Evolutionary conservation across 495 filamentous ascomycete genomes (phyloP).

Genomic region (Amorphotheca resinae): DNA sequence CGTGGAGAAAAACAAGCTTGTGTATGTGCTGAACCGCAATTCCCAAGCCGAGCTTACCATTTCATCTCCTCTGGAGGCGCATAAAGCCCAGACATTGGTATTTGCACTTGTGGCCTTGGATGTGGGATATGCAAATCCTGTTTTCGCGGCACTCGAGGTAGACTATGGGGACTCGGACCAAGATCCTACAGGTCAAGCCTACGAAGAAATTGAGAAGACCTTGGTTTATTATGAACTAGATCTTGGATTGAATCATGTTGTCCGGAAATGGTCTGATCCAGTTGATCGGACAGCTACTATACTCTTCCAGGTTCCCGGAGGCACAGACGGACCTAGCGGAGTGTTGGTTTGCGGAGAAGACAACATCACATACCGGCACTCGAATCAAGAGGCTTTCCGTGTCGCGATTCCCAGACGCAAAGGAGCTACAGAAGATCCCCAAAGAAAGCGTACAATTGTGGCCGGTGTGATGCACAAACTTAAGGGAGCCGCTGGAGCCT

Average conservation of each 20-base stretch:
- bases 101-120: constrained; percentile 79
- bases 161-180: constrained; percentile 88
- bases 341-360: constrained; percentile 92
- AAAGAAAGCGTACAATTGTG: constrained; percentile 73
- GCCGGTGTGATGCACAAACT: constrained; percentile 94
- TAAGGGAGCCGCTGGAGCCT: constrained; percentile 65
- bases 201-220: constrained; percentile 70
- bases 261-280: constrained; percentile 86
- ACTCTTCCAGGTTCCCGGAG: constrained; percentile 92
- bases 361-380: constrained; percentile 87
- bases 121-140: constrained; percentile 91
- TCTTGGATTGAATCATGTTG: constrained; percentile 91
- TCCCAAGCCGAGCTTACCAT: constrained; percentile 89
- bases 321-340: constrained; percentile 84
- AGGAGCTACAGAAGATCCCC: constrained; percentile 82
- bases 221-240: constrained; percentile 97
- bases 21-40: constrained; percentile 95
- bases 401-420: constrained; percentile 78
- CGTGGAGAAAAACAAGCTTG: constrained; percentile 97
- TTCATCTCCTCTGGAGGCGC: constrained; percentile 93
- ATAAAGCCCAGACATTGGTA: constrained; percentile 86
- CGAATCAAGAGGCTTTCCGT: constrained; percentile 78
- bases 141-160: constrained; percentile 88
- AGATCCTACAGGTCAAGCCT: constrained; percentile 77
- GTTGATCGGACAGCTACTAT: constrained; percentile 85